Evolutionary conservation across 371 early-diverging fungal genomes (phyloP).

Genomic region (Mortierella polycephala): DNA sequence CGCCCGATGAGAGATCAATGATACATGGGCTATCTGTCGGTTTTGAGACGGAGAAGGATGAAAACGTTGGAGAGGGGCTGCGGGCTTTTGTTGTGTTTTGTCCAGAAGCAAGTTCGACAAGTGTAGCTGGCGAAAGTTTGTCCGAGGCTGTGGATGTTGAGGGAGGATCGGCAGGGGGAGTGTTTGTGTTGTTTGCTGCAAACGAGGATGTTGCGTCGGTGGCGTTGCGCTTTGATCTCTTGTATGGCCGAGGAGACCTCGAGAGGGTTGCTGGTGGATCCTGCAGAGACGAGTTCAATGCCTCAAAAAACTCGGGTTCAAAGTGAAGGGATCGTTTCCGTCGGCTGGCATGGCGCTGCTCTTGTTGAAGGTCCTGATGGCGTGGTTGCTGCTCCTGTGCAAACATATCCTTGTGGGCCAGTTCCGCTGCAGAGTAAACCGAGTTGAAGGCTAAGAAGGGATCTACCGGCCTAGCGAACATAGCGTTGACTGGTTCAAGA

Average conservation of each 20-base stretch:
- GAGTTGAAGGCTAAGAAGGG: no score
- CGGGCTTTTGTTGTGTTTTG: background rate
- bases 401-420: no score
- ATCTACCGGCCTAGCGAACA: no score
- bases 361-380: background rate
- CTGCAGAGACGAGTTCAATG: constrained; percentile 22
- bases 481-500: no score
- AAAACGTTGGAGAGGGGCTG: background rate
- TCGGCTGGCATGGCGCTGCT: background rate
- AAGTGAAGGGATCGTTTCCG: constrained; percentile 25
- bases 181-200: background rate
- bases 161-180: no score
- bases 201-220: background rate
- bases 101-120: background rate
- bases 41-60: background rate
- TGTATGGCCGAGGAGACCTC: constrained; percentile 8
- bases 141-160: no score
- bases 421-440: no score
- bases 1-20: constrained; percentile 45
- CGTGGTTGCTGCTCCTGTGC: constrained; percentile 6
- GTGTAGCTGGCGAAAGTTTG: background rate
- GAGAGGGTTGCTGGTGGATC: constrained; percentile 5
- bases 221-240: constrained; percentile 3
- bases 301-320: constrained; percentile 32
- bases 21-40: constrained; percentile 12